Base-by-base conservation (phyloP, 208 protist species). In the Leishmania major region DNA sequence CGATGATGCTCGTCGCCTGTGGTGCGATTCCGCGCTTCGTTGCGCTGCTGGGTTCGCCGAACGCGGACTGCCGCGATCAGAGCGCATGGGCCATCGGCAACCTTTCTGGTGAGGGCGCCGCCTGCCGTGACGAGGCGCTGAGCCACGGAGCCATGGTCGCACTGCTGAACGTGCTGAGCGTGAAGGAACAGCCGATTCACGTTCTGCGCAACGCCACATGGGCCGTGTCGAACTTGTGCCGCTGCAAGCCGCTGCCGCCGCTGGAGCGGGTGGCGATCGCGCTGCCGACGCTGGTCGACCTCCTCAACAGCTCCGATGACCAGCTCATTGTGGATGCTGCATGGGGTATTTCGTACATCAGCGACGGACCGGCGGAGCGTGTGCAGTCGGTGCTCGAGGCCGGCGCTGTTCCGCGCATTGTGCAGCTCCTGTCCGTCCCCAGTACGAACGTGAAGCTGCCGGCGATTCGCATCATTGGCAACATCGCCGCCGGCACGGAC, bases 71-170 rank as follows among this genome's bases (percentile, higher is more conserved):
- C 75, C 91, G 93, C 31, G 99, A 99, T 82, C 99, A 99, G 94
- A 93, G 95, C n/a, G 96, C 99, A 25, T 99, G 99, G 99, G 99
- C 99, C 15, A 90, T 99, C 25, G 99, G 99, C 76, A 99, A 99
- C 91, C 97, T 99, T 84, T 99, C 99, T 28, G 99, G 99, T 74
- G 99, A 99, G 80, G 95, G 91, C 10, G 87, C 94, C 5, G 43
- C 82, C 53, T 99, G 88, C 85, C 94, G 99, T 40, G 98, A 99
- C 86, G 81, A 92, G 66, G 94, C 99, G 5, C 87, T 99, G 25
- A 77, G 79, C 47, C 66, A 89, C 49, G 92, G 91, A 53, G 96
- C 90, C 1, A 82, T 99, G 75, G 78, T 75, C 57, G 89, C 91
- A 37, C 81, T 99, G 31, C 78, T 99, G 4, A 87, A 93, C 64